These are phyloP conservation scores for Fusarium sterilihyphosum DNA, from an alignment of 2,329 filamentous ascomycete species.

Conservation along the genomic window DNA sequence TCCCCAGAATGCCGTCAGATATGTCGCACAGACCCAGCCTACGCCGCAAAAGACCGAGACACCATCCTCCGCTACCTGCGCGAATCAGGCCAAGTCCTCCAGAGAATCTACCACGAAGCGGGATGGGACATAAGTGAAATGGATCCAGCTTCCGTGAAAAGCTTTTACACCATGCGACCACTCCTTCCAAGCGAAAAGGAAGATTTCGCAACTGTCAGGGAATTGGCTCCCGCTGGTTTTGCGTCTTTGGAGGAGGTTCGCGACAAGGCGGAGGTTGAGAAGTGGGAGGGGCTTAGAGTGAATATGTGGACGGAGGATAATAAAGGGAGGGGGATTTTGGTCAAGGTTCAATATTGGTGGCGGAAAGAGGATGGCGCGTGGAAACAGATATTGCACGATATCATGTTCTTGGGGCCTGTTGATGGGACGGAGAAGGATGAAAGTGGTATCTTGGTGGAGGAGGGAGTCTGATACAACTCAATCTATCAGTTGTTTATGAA, in stretches of 20 bases:
- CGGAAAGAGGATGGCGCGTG: background rate
- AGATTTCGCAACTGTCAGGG: background rate
- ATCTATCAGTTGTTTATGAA: background rate
- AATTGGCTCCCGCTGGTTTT: background rate
- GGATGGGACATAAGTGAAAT: background rate
- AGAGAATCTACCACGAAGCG: background rate
- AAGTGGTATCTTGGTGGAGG: background rate
- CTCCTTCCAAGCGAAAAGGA: background rate
- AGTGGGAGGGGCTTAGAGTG: background rate
- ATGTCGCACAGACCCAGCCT: slow-evolving; percentile 7
- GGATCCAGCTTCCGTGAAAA: background rate
- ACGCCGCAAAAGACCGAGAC: background rate
- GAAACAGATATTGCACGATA: slow-evolving; percentile 16
- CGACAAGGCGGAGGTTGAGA: background rate
- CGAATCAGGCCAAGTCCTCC: background rate
- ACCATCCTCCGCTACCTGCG: background rate
- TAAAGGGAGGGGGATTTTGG: background rate
- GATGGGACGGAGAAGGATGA: slow-evolving; percentile 2
- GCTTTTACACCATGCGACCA: background rate
- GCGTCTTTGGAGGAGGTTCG: background rate
- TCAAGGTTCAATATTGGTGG: slow-evolving; percentile 23
- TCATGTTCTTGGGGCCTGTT: background rate
- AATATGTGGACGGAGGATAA: slow-evolving; percentile 19
- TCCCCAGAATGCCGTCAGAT: slow-evolving; percentile 1
- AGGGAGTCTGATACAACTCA: background rate